phyloP scores from a whole-genome alignment of 2,329 filamentous ascomycete genomes.

The Samsoniella hepiali region DNA sequence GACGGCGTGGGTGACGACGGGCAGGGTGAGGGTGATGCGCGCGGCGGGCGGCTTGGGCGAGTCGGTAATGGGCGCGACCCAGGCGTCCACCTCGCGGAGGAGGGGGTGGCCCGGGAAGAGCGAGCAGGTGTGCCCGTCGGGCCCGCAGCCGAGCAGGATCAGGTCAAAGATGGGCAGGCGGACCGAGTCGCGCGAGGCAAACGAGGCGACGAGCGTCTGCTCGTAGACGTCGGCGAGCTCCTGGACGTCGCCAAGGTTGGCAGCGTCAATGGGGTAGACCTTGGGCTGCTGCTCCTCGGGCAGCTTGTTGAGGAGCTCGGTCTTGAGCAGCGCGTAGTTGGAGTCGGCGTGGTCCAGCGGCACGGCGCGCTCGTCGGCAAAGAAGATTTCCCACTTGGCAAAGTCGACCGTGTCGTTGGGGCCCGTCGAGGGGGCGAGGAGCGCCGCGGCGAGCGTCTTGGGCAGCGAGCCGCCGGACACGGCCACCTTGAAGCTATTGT shows the following conservation, averaged over 20 bases:
- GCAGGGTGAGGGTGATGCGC: constrained; percentile 88
- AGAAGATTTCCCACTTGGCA: constrained; percentile 95
- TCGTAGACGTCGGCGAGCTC: constrained; percentile 95
- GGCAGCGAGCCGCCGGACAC: constrained; percentile 94
- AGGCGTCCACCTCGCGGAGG: constrained; percentile 75
- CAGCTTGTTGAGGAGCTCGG: constrained; percentile 85
- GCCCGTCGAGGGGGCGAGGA: constrained; percentile 57
- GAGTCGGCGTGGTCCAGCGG: constrained; percentile 89
- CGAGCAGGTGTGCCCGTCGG: constrained; percentile 95
- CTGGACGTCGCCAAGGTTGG: constrained; percentile 70
- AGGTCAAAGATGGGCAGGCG: constrained; percentile 94
- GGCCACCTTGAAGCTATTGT: constrained; percentile 83
- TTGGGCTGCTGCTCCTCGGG: constrained; percentile 63
- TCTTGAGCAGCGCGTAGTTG: constrained; percentile 86
- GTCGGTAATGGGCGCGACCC: constrained; percentile 89
- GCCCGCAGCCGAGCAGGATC: constrained; percentile 86
- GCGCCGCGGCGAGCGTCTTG: constrained; percentile 78
- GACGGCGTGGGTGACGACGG: constrained; percentile 82
- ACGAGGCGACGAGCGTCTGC: constrained; percentile 76
- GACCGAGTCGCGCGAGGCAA: constrained; percentile 90
- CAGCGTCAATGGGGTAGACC: constrained; percentile 73
- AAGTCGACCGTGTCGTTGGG: constrained; percentile 68
- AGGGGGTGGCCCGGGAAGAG: constrained; percentile 89
- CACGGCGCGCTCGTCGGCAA: constrained; percentile 94
- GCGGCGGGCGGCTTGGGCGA: constrained; percentile 90